Evolutionary conservation across 352 stramenopile genomes (phyloP).

Genomic region (Globisporangium echinulatum): DNA sequence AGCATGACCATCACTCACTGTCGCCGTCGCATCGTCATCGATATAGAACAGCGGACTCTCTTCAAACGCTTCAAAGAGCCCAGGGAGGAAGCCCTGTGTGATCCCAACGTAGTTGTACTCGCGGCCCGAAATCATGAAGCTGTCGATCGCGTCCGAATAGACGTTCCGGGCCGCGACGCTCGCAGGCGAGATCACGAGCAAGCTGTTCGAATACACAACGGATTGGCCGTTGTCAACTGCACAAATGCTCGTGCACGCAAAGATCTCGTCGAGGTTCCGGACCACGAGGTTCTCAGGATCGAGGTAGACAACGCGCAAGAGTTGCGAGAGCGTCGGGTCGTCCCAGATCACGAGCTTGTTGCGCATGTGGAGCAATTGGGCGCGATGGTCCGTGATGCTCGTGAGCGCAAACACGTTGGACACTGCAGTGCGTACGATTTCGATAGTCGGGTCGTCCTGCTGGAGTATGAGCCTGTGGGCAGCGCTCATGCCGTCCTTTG

Average conservation of each 20-base stretch:
- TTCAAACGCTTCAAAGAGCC: slow-evolving; percentile 77
- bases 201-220: slow-evolving; percentile 75
- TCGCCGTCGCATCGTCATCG: slow-evolving; percentile 21
- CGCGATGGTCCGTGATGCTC: slow-evolving; percentile 50
- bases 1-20: no score
- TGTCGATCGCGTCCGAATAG: slow-evolving; percentile 78
- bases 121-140: slow-evolving; percentile 77
- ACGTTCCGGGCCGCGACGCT: slow-evolving; percentile 62
- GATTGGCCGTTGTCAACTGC: slow-evolving; percentile 79
- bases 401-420: slow-evolving; percentile 66
- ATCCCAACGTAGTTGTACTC: slow-evolving; percentile 83
- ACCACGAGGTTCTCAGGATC: slow-evolving; percentile 77
- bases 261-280: slow-evolving; percentile 79
- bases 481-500: slow-evolving; percentile 45
- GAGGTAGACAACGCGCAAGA: slow-evolving; percentile 72
- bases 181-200: slow-evolving; percentile 71
- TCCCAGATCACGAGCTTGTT: slow-evolving; percentile 83
- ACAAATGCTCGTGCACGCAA: slow-evolving; percentile 71
- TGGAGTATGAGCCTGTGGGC: slow-evolving; percentile 32
- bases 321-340: slow-evolving; percentile 47
- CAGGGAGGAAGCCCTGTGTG: slow-evolving; percentile 70
- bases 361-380: slow-evolving; percentile 75
- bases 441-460: slow-evolving; percentile 50
- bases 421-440: slow-evolving; percentile 57
- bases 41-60: slow-evolving; percentile 72